Percentiles rank a stretch among this genome's conserved stretches.
Evolutionary conservation across 164 flowering plant genomes (phyloP).

Genomic region (Magnolia kwangsiensis): DNA sequence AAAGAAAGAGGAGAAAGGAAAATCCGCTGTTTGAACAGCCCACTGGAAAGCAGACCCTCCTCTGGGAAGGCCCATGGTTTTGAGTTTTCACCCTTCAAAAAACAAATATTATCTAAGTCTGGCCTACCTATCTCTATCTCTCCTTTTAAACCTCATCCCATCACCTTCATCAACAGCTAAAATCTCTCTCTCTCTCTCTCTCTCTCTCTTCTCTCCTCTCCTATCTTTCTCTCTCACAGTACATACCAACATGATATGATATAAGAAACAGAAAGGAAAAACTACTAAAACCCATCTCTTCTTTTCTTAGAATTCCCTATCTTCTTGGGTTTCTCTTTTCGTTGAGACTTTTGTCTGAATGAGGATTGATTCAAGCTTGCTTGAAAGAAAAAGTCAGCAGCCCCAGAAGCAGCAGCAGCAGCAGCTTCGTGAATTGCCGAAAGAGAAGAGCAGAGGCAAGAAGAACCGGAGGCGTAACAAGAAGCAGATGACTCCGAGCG

Average conservation of each 20-base stretch:
- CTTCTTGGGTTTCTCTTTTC: not conserved
- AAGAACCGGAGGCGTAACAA: not conserved
- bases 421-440: not conserved
- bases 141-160: constrained; percentile 3
- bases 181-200: not conserved
- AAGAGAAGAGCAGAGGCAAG: constrained; percentile 9
- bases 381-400: constrained; percentile 12
- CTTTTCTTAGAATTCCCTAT: not conserved
- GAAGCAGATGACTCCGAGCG: constrained; percentile 7
- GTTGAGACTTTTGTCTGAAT: constrained; percentile 3
- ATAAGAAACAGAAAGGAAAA: not conserved
- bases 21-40: constrained; percentile 11
- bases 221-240: not conserved
- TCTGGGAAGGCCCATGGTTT: constrained; percentile 12
- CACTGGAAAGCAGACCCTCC: constrained; percentile 2
- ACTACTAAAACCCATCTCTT: no score
- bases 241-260: not conserved
- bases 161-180: constrained; percentile 8
- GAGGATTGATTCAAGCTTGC: constrained; percentile 23
- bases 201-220: no score
- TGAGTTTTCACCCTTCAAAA: constrained; percentile 4
- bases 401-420: not conserved
- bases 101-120: not conserved
- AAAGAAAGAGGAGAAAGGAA: not conserved
- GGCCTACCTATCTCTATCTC: not conserved